Evolutionary conservation across 2,329 filamentous ascomycete genomes (phyloP), one percentile per base, ranked within the genome.

Genomic region (Myriosclerotinia duriaeana): DNA sequence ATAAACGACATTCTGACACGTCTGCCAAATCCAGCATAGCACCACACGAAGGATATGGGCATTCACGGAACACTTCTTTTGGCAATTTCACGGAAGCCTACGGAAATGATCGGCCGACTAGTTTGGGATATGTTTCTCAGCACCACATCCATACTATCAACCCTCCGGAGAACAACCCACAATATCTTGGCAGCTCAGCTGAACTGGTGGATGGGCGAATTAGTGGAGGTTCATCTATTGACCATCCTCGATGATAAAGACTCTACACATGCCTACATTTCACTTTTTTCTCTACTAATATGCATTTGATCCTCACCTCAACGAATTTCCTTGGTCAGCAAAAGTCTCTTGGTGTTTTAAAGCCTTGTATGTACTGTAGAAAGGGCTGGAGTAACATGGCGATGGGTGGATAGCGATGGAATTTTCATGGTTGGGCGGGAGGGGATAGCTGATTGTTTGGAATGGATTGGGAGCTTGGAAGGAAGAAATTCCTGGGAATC

Each of bases 141-240:
- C 85, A 86, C 65, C 85, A 79, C 66, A 83, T 87, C 67, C 85
- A 78, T 72, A 80, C 81, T 38, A 79, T 87, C 26, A 84, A 87
- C 63, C 83, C 82, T 6, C 78, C 78, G 14, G 77, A 79, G 30
- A 76, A 66, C 11, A 48, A 78, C 48, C 76, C 80, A 12, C 80
- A 85, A 68, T 77, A 85, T 34, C 74, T 86, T 2, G 84, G 83
- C 26, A 83, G 80, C 69, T 79, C 83, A 8, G 86, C 85, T 1
- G 86, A 88, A 74, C 77, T 88, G 20, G 80, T 88, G 2, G 80
- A 84, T 61, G 81, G 68, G 26, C 26, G 72, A 53, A 48, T 66
- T 58, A 74, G 70, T 15, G 36, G 70, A 5, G 67, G 68, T 30
- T 71, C 70, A 8, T 71, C 69, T 8, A 69, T 72, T 60, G 72